Evolutionary conservation across 192 early-diverging fungal species (phyloP), one percentile per base, ranked within the genome.

Genomic region (Coemansia sp.): DNA sequence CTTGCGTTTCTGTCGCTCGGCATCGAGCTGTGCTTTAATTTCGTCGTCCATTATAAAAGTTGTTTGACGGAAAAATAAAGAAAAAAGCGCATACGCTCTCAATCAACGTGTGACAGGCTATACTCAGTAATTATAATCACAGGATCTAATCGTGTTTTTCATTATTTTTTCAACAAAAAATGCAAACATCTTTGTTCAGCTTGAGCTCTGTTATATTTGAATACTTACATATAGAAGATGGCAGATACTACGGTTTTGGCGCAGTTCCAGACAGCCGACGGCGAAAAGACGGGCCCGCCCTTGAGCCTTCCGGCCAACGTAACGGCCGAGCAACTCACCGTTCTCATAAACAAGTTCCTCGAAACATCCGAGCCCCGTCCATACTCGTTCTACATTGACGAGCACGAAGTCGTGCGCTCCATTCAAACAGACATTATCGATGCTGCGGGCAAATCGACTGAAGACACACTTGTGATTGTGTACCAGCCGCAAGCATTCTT

Each of bases 401-500:
- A 90, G 27, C 86, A 73, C 51, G 95, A 98, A 78, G 91, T 98
- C 37, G 76, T 82, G 13, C 83, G 75, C 38, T 86, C 83, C 63
- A 69, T 97, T 41, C 85, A 90, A 64, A 73, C 74, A 26, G 97
- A 98, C 75, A 88, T 95, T 51, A 81, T 95, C 43, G 82, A 90
- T 49, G 83, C 86, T 16, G 82, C 87, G 54, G 83, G 88, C 19
- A 84, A 85, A 52, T 95, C 94, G 9, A 87, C 93, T 1, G 97
- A 98, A 87, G 88, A 95, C 38, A 87, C 85, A n/a, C 82, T 98
- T 38, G 88, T 83, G 1, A 97, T 98, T 69, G 79, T 90, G 8
- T 98, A 98, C 78, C 87, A 89, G 62, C 97, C 97, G 11, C 94
- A 98, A 75, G 95, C 97, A 5, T 85, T 97, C 35, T 98, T 98